These are phyloP conservation scores for Colletotrichum liaoningense DNA, from an alignment of 2,329 filamentous ascomycete species.

Conservation along the genomic window DNA sequence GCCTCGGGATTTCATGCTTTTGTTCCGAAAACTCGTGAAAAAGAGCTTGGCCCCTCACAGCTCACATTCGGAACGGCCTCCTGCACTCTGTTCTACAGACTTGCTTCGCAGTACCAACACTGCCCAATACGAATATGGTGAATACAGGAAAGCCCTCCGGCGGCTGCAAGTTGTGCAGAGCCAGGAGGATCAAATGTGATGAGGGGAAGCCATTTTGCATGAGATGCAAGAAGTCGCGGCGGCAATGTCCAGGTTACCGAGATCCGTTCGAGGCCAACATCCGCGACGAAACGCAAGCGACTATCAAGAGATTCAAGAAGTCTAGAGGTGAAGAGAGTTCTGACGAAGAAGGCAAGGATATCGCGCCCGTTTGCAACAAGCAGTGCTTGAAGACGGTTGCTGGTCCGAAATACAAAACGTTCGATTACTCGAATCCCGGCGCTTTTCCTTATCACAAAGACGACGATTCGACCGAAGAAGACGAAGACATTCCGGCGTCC, in stretches of 20 bases:
- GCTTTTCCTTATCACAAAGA: constrained; percentile 24
- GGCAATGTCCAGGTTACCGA: constrained; percentile 40
- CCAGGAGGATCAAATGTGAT: constrained; percentile 41
- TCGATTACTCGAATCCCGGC: constrained; percentile 27
- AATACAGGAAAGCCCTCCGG: constrained; percentile 42
- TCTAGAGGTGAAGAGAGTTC: constrained; percentile 33
- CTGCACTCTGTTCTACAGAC: neutral
- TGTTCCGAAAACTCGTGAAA: constrained; percentile 17
- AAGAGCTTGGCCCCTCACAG: constrained; percentile 19
- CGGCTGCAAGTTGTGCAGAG: constrained; percentile 41
- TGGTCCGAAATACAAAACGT: constrained; percentile 29
- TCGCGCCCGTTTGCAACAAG: constrained; percentile 29
- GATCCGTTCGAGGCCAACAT: constrained; percentile 41
- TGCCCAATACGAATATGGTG: constrained; percentile 35
- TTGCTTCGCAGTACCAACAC: neutral
- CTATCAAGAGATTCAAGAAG: constrained; percentile 38
- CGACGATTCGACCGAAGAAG: constrained; percentile 22
- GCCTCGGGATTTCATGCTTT: constrained; percentile 8
- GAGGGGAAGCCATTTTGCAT: constrained; percentile 41
- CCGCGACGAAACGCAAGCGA: constrained; percentile 41
- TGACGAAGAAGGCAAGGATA: constrained; percentile 16
- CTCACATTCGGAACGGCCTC: neutral
- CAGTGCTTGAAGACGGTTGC: constrained; percentile 27
- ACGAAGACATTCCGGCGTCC: constrained; percentile 25
- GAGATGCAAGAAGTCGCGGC: constrained; percentile 40